Evolutionary conservation across 2,329 filamentous ascomycete species (phyloP).

Genomic region (Chaetothyriales sp.): DNA sequence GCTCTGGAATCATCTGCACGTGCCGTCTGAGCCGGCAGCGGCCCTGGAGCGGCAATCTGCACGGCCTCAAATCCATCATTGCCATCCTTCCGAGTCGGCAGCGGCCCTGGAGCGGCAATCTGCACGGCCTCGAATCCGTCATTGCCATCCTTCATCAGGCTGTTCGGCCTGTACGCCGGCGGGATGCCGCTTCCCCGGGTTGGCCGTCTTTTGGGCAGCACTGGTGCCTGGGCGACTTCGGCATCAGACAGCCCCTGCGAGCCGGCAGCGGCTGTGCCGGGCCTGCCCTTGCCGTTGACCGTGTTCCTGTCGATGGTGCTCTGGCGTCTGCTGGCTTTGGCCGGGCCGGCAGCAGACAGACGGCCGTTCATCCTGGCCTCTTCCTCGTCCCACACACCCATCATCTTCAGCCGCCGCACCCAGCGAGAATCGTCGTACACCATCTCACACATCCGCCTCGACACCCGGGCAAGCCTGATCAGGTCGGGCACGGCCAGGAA

Average conservation of each 20-base stretch:
- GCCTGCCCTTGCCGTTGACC: constrained; percentile 18
- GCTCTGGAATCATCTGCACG: constrained; percentile 44
- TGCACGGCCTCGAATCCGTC: constrained; percentile 74
- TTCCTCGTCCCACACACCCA: constrained; percentile 83
- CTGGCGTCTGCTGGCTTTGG: constrained; percentile 5
- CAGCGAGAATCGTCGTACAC: constrained; percentile 96
- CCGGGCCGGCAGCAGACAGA: constrained; percentile 4
- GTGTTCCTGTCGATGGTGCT: constrained; percentile 13
- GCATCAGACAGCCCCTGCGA: constrained; percentile 11
- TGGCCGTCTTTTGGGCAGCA: not conserved
- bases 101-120: constrained; percentile 32
- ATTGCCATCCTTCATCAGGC: constrained; percentile 11
- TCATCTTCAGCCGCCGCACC: constrained; percentile 71
- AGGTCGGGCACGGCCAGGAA: constrained; percentile 77
- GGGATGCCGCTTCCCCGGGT: not conserved
- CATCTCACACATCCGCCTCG: constrained; percentile 86
- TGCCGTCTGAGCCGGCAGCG: constrained; percentile 18
- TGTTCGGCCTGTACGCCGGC: not conserved
- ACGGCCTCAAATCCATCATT: constrained; percentile 75
- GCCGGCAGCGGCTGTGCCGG: not conserved
- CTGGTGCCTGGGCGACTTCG: constrained; percentile 1
- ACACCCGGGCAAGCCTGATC: constrained; percentile 70
- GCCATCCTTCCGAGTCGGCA: constrained; percentile 19
- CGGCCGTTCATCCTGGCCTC: constrained; percentile 54
- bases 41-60: constrained; percentile 37